These are phyloP conservation scores for Gloeophyllum trabeum DNA, from an alignment of 768 basidiomycete species.

Conservation along the genomic window DNA sequence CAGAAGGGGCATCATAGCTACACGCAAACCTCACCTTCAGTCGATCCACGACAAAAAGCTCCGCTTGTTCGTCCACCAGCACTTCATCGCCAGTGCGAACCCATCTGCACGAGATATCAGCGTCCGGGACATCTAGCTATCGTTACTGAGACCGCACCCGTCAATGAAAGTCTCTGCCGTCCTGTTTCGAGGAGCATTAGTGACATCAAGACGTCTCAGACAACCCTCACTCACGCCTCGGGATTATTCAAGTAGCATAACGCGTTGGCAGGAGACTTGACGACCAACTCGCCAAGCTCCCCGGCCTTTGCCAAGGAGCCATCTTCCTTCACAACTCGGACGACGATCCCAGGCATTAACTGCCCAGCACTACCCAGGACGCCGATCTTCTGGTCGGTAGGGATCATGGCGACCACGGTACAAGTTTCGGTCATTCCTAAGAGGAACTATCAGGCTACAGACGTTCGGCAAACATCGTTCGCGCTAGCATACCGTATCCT, in stretches of 20 bases:
- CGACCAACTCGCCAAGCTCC: slow-evolving; percentile 50
- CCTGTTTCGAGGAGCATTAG: slow-evolving; percentile 20
- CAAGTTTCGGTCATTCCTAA: slow-evolving; percentile 62
- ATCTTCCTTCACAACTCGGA: slow-evolving; percentile 44
- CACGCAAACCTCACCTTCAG: slow-evolving; percentile 32
- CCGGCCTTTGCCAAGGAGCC: slow-evolving; percentile 41
- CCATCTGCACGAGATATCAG: slow-evolving; percentile 31
- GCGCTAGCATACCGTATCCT: slow-evolving; percentile 35
- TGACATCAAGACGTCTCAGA: not conserved
- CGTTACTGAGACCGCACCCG: too few species aligned
- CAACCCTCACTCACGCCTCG: slow-evolving; percentile 38
- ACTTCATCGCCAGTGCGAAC: slow-evolving; percentile 61
- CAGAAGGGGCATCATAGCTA: not conserved
- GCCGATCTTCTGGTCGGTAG: slow-evolving; percentile 34
- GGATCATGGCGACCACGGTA: slow-evolving; percentile 39
- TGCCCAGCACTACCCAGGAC: slow-evolving; percentile 37
- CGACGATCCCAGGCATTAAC: slow-evolving; percentile 42
- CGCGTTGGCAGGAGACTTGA: slow-evolving; percentile 29
- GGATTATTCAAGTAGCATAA: slow-evolving; percentile 41
- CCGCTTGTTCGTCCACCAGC: slow-evolving; percentile 36
- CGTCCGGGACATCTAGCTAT: too few species aligned
- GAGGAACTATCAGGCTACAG: too few species aligned
- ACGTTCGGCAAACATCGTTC: not conserved
- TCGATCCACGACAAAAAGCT: slow-evolving; percentile 52
- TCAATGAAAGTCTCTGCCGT: slow-evolving; percentile 60